Evolutionary conservation across 169 alveolate genomes (phyloP).

Genomic region (Cytauxzoon felis): DNA sequence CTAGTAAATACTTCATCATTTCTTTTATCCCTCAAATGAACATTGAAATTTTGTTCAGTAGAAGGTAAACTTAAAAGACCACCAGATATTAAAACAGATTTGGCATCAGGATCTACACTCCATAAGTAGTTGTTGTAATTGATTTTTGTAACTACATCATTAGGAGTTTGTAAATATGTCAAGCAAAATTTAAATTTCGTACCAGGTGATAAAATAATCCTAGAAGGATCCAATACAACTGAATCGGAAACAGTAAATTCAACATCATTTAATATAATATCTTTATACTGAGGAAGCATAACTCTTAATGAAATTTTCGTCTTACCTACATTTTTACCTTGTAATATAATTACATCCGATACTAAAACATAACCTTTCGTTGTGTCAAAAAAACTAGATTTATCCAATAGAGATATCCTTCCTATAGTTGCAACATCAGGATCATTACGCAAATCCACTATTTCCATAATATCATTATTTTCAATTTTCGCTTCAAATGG

Average conservation of each 20-base stretch:
- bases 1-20: slow-evolving; percentile 1
- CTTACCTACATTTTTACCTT: slow-evolving; percentile 55
- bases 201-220: slow-evolving; percentile 28
- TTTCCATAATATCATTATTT: slow-evolving; percentile 32
- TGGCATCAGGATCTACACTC: slow-evolving; percentile 24
- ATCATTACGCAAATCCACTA: slow-evolving; percentile 40
- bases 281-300: slow-evolving; percentile 40
- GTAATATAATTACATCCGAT: slow-evolving; percentile 55
- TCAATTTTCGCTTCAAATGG: slow-evolving; percentile 38
- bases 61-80: no score
- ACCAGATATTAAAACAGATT: no score
- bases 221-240: slow-evolving; percentile 40
- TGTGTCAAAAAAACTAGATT: slow-evolving; percentile 28
- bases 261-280: slow-evolving; percentile 36
- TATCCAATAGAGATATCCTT: slow-evolving; percentile 26
- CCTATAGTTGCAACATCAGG: slow-evolving; percentile 55
- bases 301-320: slow-evolving; percentile 32
- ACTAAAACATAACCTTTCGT: slow-evolving; percentile 24
- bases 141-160: slow-evolving; percentile 1
- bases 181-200: slow-evolving; percentile 20
- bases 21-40: background rate
- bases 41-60: no score
- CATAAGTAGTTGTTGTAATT: slow-evolving; percentile 38
- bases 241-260: slow-evolving; percentile 60
- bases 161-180: slow-evolving; percentile 19